Base-by-base conservation (phyloP, 1,139 yeast genomes). In the Insectozyma bohioensis region DNA sequence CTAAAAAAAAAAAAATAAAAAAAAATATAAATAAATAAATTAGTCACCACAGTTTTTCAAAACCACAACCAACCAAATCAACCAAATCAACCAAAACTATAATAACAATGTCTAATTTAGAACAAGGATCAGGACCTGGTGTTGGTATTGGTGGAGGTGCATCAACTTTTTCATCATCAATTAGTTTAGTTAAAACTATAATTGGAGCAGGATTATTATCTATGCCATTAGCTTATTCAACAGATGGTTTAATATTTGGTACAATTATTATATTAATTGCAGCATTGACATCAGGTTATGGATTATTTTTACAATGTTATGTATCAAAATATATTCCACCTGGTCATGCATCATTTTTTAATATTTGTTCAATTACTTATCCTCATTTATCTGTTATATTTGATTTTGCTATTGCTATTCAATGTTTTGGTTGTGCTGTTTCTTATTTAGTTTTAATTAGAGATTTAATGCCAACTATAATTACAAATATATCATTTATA, bases 181-280 rank as follows among this genome's bases (percentile, higher is more conserved):
- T 82, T 26, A 80, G 80, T 47, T 63, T 85, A 35, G 67, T 79
- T 36, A 84, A 84, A 54, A 84, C 92, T 6, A 81, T 84, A 36
- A 71, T 82, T 12, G 95, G 97, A 3, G 96, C 98, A 0, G 98
- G 98, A 0, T 74, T 92, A 46, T 73, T 92, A 36, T 95, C 97
- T 11, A 82, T 94, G 67, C 97, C 98, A 1, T 82, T 75, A 49
- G 95, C 97, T 0, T 83, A 85, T 56, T 71, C 79, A 35, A 78
- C 90, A n/a, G 95, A 90, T 53, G 96, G 97, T 2, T 56, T 88
- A 3, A 45, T 81, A 1, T 61, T 82, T 20, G 98, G 97, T 0
- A 52, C 77, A 0, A 36, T 74, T 8, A 72, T 88, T 31, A 74
- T 88, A 10, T 14, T 81, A 1, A 40, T 86, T 10, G 95, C 96